phyloP scores from a whole-genome alignment of 2,329 filamentous ascomycete species.

The Pseudogymnoascus sp. region DNA sequence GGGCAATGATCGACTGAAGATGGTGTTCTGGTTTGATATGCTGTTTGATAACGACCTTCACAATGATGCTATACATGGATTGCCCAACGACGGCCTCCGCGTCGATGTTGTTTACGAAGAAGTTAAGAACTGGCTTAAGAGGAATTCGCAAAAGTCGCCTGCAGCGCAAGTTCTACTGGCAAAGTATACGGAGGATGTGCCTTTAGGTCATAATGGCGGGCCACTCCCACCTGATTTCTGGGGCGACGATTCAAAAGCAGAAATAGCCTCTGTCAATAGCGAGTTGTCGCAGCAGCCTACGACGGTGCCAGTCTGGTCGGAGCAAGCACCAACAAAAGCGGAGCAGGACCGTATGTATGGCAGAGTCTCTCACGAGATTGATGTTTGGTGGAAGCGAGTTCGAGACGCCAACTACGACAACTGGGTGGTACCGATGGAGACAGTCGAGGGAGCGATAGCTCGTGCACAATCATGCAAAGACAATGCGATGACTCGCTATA shows the following conservation, averaged over 20 bases:
- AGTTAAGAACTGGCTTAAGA: constrained; percentile 55
- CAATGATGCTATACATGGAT: constrained; percentile 46
- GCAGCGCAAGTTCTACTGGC: constrained; percentile 47
- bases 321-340: constrained; percentile 38
- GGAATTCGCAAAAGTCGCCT: constrained; percentile 53
- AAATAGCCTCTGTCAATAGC: background rate
- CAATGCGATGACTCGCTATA: constrained; percentile 47
- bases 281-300: constrained; percentile 3
- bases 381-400: constrained; percentile 57
- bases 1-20: constrained; percentile 63
- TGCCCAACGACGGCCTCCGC: constrained; percentile 42
- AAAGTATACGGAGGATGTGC: constrained; percentile 41
- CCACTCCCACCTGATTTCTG: constrained; percentile 18
- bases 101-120: constrained; percentile 52
- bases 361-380: constrained; percentile 56
- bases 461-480: constrained; percentile 52
- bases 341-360: constrained; percentile 53
- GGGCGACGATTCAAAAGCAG: background rate
- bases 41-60: constrained; percentile 52
- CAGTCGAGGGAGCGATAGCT: constrained; percentile 51
- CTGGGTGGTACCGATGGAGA: constrained; percentile 53
- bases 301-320: constrained; percentile 22
- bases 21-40: constrained; percentile 62
- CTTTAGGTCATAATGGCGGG: constrained; percentile 27
- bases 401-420: constrained; percentile 54